phyloP scores from a whole-genome alignment of 2,329 filamentous ascomycete species.

The Mycosphaerelloides madeirae region DNA sequence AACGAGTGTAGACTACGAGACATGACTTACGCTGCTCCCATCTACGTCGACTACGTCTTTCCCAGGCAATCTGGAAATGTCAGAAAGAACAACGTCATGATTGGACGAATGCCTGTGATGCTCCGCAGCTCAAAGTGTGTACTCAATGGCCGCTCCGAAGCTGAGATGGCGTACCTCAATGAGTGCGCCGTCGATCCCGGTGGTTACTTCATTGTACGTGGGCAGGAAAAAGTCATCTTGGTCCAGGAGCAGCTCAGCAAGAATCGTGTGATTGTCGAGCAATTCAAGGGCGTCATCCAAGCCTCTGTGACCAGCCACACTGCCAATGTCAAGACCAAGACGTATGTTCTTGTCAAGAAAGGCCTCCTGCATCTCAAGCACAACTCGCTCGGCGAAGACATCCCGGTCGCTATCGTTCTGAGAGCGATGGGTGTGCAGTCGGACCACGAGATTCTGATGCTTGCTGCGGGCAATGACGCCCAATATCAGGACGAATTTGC shows the following conservation, averaged over 20 bases:
- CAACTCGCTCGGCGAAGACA: constrained; percentile 85
- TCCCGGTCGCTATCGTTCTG: constrained; percentile 90
- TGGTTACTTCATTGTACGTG: constrained; percentile 95
- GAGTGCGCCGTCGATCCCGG: constrained; percentile 95
- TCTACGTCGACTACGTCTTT: constrained; percentile 88
- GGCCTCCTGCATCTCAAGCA: constrained; percentile 84
- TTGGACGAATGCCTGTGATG: constrained; percentile 95
- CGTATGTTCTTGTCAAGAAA: constrained; percentile 91
- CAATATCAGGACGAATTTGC: constrained; percentile 92
- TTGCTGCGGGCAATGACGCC: constrained; percentile 82
- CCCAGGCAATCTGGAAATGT: constrained; percentile 74
- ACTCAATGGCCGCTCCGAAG: constrained; percentile 74
- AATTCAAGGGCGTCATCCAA: constrained; percentile 89
- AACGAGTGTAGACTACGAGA: constrained; percentile 96
- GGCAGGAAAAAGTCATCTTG: constrained; percentile 96
- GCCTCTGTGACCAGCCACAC: constrained; percentile 97
- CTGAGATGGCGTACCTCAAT: constrained; percentile 85
- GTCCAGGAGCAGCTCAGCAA: constrained; percentile 99
- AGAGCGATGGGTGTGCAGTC: constrained; percentile 92
- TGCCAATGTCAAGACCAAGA: constrained; percentile 96
- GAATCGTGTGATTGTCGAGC: constrained; percentile 96
- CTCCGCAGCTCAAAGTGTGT: constrained; percentile 91
- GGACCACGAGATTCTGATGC: constrained; percentile 88
- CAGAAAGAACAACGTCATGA: constrained; percentile 66
- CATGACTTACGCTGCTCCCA: constrained; percentile 95